Conservation (phyloP, 2,329 filamentous ascomycete species). For the Aquanectria penicillioides region DNA sequence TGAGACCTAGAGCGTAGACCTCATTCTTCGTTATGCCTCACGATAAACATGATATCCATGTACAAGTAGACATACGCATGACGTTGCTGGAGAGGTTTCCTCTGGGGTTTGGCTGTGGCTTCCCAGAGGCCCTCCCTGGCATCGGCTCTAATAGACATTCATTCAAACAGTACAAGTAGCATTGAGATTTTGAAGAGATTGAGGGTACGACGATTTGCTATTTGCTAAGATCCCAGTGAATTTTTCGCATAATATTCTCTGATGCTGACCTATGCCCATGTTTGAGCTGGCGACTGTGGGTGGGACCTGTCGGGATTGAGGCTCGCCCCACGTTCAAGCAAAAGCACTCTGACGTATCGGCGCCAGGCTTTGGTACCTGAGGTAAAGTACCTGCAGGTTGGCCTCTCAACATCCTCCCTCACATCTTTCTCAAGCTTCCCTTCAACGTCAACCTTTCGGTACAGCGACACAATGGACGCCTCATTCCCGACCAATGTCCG, state of each 20-base stretch:
- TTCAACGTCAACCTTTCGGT: neutral
- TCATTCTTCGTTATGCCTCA: conserved; percentile 8
- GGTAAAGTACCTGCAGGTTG: conserved; percentile 16
- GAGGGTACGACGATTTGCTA: too few species aligned
- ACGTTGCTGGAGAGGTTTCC: conserved; percentile 3
- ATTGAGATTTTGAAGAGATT: too few species aligned
- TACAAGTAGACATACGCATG: conserved; percentile 22
- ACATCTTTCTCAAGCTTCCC: neutral
- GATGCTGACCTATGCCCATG: conserved; percentile 4
- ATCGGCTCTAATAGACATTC: neutral
- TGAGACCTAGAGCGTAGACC: neutral
- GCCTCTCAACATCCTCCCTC: conserved; percentile 16
- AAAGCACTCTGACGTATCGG: conserved; percentile 37
- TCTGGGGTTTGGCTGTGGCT: neutral
- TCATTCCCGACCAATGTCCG: conserved; percentile 68
- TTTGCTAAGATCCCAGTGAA: too few species aligned
- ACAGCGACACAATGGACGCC: conserved; percentile 41
- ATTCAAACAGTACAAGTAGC: neutral
- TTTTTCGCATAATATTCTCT: too few species aligned
- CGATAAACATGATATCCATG: conserved; percentile 18
- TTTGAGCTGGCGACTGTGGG: neutral
- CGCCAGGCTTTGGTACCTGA: conserved; percentile 25
- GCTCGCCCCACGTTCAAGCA: conserved; percentile 27
- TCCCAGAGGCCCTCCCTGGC: neutral
- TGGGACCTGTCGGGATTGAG: conserved; percentile 16